Evolutionary conservation across 73 alveolate species (phyloP), one percentile per base, ranked within the genome.

Genomic region (Uronychia setigera): DNA sequence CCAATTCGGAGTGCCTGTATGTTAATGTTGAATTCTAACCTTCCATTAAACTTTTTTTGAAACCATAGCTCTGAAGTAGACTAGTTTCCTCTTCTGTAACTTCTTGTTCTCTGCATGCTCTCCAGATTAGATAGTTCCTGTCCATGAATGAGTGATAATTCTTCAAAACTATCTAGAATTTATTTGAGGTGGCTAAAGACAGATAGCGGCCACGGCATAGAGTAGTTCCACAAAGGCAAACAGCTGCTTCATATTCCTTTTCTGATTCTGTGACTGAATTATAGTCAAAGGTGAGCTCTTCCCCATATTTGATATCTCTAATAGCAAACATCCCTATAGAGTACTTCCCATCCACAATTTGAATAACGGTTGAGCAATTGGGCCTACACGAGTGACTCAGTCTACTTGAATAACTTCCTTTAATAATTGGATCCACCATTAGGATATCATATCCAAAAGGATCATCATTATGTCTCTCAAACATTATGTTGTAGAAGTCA

Each of bases 311-410:
- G 31, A 98, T 96, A 80, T 93, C 98, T 85, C 96, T 97, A 83
- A 96, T 93, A 13, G 99, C 99, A 89, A 91, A 98, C 99, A 98
- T 98, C 31, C 99, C 99, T 31, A 97, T 97, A 26, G 95, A 93
- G 89, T 98, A 98, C 78, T 88, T 87, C 35, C 99, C 99, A 77
- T 98, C 89, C 30, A 97, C 92, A 0, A 97, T 98, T 83, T 91
- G 96, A 77, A 96, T 94, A 57, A 97, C 99, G 1, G 99, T 97
- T 33, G 98, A 97, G 85, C 99, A 98, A 92, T 98, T 98, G 1
- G 99, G 99, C 1, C 87, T 88, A 89, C 99, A 98, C 1, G 98
- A 91, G 83, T 98, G 99, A 59, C 98, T 93, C 92, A 98, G 88
- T 87, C 99, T 87, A 26, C 97, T 84, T 30, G 99, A 97, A 85